These are phyloP conservation scores for Penicillium verrucosum DNA, from an alignment of 2,329 filamentous ascomycete species.

Conservation along the genomic window DNA sequence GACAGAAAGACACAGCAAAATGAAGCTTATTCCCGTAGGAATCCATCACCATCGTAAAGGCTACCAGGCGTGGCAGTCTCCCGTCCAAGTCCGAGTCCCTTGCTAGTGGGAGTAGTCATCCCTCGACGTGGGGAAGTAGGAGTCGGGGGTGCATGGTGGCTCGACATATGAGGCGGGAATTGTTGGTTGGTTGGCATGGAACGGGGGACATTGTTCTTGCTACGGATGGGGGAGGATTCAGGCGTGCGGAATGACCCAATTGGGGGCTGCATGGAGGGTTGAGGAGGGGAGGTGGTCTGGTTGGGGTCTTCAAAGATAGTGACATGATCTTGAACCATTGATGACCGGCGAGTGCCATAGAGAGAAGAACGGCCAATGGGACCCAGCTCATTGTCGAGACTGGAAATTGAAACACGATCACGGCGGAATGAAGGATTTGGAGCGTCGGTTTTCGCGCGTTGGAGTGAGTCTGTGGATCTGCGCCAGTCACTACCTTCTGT, in stretches of 20 bases:
- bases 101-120: constrained; percentile 28
- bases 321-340: constrained; percentile 26
- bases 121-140: constrained; percentile 19
- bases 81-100: constrained; percentile 29
- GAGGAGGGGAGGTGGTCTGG: constrained; percentile 17
- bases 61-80: constrained; percentile 43
- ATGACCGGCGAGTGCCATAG: constrained; percentile 12
- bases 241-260: constrained; percentile 14
- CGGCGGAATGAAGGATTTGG: constrained; percentile 14
- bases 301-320: constrained; percentile 42
- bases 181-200: constrained; percentile 15
- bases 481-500: constrained; percentile 25
- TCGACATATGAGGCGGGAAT: constrained; percentile 16
- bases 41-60: constrained; percentile 45
- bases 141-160: constrained; percentile 12
- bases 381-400: constrained; percentile 3
- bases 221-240: constrained; percentile 12
- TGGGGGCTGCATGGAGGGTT: constrained; percentile 4
- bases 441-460: constrained; percentile 25
- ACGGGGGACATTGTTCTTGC: constrained; percentile 15
- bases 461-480: constrained; percentile 29
- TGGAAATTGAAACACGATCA: constrained; percentile 8
- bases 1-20: constrained; percentile 1
- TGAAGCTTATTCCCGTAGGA: constrained; percentile 34
- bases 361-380: constrained; percentile 9